Evolutionary conservation across 1,284 basidiomycete species (phyloP).

Genomic region (Microbotryum violaceum): DNA sequence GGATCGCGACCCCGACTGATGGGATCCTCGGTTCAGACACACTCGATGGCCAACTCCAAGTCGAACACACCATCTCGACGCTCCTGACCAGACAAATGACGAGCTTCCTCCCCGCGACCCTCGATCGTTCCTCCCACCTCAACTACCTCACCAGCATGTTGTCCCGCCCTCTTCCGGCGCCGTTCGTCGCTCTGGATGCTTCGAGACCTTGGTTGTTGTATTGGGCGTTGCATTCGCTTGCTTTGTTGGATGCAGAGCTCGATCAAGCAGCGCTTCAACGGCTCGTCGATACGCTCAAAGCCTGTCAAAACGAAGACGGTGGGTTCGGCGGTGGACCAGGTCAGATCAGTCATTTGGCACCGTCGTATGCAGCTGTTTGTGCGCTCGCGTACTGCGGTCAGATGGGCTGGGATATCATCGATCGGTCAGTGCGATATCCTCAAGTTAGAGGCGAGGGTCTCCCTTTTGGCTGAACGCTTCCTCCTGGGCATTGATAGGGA

Average conservation of each 20-base stretch:
- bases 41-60: conserved; percentile 14
- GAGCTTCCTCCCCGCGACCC: not conserved
- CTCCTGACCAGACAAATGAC: conserved; percentile 13
- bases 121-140: conserved; percentile 16
- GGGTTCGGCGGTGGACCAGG: conserved; percentile 84
- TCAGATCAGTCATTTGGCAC: conserved; percentile 78
- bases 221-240: conserved; percentile 78
- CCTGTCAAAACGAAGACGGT: conserved; percentile 69
- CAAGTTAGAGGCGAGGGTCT: not conserved
- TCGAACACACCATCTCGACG: conserved; percentile 19
- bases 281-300: conserved; percentile 65
- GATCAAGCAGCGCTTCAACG: conserved; percentile 66
- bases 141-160: conserved; percentile 25
- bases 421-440: conserved; percentile 32
- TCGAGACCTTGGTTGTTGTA: conserved; percentile 87
- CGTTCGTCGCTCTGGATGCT: conserved; percentile 76
- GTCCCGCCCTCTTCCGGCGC: conserved; percentile 51
- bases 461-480: not conserved
- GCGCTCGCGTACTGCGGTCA: conserved; percentile 67
- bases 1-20: conserved; percentile 20
- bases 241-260: conserved; percentile 63
- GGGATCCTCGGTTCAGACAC: conserved; percentile 16
- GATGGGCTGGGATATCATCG: conserved; percentile 42
- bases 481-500: conserved; percentile 59
- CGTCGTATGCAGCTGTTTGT: conserved; percentile 83